phyloP scores from a whole-genome alignment of 805 yeast species.

The Scheffersomyces amazonensis region DNA sequence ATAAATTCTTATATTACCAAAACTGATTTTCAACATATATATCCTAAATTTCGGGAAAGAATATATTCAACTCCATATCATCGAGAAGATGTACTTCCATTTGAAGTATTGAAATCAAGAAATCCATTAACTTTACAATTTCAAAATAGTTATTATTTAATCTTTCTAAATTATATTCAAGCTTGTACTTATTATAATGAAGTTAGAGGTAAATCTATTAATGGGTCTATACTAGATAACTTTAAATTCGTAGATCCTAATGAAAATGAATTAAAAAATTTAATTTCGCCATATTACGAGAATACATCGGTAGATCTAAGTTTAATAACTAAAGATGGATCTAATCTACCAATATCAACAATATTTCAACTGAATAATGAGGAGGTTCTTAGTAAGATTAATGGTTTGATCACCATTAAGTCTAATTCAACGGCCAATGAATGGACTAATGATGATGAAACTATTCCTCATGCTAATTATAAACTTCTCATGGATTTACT shows the following conservation, averaged over 20 bases:
- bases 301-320: neutral
- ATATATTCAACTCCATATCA: conserved; percentile 15
- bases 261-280: conserved; percentile 18
- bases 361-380: too few species aligned
- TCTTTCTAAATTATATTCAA: conserved; percentile 44
- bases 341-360: too few species aligned
- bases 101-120: conserved; percentile 47
- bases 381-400: neutral
- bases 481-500: conserved; percentile 12
- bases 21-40: conserved; percentile 39
- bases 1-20: conserved; percentile 33
- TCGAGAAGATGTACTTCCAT: conserved; percentile 12
- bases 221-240: conserved; percentile 44
- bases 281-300: conserved; percentile 25
- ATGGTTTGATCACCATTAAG: neutral
- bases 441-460: neutral
- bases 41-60: conserved; percentile 32
- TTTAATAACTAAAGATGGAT: neutral
- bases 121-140: conserved; percentile 42
- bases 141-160: conserved; percentile 49
- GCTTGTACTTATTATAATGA: conserved; percentile 55
- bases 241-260: conserved; percentile 42
- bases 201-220: conserved; percentile 44
- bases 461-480: conserved; percentile 2
- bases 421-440: neutral